Conservation (phyloP, 176 grass and related monocot genomes). For the bread wheat (Triticum aestivum) region DNA sequence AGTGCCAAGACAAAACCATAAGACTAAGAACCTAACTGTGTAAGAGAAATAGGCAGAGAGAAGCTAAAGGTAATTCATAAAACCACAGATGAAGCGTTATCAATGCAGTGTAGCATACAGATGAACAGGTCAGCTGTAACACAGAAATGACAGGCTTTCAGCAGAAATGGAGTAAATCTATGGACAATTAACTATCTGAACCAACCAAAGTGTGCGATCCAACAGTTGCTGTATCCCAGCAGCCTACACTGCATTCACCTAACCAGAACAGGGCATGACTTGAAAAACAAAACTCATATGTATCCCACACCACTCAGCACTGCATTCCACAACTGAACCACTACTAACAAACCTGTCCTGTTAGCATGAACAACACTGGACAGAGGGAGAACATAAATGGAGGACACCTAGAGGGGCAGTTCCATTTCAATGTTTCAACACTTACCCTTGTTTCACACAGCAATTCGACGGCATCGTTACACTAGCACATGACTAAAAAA, state of each 20-base stretch:
- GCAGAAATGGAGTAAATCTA: not conserved
- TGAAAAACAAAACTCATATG: not conserved
- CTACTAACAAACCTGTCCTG: not conserved
- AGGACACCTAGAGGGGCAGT: not conserved
- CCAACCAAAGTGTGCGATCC: not conserved
- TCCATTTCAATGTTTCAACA: not conserved
- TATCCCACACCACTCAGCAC: not conserved
- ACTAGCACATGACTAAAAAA: too few relatives aligned
- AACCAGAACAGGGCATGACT: not conserved
- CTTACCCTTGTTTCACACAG: not conserved
- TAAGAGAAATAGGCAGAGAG: not conserved
- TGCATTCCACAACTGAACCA: not conserved
- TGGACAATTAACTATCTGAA: not conserved
- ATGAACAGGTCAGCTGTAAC: not conserved
- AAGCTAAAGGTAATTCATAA: not conserved
- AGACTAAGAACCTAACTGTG: not conserved
- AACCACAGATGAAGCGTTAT: not conserved
- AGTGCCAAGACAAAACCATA: not conserved
- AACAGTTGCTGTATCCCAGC: not conserved
- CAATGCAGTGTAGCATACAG: not conserved
- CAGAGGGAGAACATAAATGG: not conserved
- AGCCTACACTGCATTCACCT: not conserved
- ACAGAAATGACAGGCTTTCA: not conserved
- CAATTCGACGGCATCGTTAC: not conserved
- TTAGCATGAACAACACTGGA: not conserved